Evolutionary conservation across 768 basidiomycete species (phyloP).

Genomic region (Mycena belliarum): DNA sequence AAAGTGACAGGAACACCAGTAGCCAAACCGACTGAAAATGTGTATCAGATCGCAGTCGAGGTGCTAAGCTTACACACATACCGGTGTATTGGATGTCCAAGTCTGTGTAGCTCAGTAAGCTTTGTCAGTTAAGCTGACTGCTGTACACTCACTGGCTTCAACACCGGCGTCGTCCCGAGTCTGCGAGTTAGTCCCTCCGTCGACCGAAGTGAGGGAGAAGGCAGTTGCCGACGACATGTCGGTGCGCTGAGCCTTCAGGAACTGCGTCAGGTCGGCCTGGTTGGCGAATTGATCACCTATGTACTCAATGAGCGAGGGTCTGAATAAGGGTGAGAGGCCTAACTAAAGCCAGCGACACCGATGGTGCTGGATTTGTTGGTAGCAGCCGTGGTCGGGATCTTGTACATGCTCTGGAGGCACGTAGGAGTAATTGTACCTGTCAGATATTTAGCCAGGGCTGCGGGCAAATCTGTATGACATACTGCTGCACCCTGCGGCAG

Average conservation of each 20-base stretch:
- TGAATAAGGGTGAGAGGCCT: neutral
- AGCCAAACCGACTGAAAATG: slow-evolving; percentile 22
- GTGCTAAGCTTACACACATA: neutral
- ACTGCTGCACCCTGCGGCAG: slow-evolving; percentile 14
- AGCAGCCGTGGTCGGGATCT: slow-evolving; percentile 25
- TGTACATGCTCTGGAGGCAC: slow-evolving; percentile 30
- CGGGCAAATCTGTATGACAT: neutral
- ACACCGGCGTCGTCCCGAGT: slow-evolving; percentile 24
- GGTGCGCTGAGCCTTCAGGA: slow-evolving; percentile 27
- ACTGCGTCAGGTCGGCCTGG: slow-evolving; percentile 24
- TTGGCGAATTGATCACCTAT: slow-evolving; percentile 22
- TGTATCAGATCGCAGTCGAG: neutral
- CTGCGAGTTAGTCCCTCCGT: slow-evolving; percentile 31
- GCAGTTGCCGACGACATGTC: slow-evolving; percentile 28
- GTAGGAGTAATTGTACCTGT: slow-evolving; percentile 26
- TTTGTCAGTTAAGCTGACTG: neutral
- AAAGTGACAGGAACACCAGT: slow-evolving; percentile 28
- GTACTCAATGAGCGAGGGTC: neutral
- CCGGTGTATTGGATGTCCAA: slow-evolving; percentile 30
- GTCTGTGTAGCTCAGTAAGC: slow-evolving; percentile 2
- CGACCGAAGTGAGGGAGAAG: slow-evolving; percentile 27
- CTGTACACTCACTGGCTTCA: slow-evolving; percentile 27
- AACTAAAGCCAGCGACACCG: slow-evolving; percentile 27
- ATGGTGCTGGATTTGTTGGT: slow-evolving; percentile 24
- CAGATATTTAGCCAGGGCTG: neutral